Evolutionary conservation across 1,284 basidiomycete genomes (phyloP).

Genomic region (Sanghuangporus baumii): DNA sequence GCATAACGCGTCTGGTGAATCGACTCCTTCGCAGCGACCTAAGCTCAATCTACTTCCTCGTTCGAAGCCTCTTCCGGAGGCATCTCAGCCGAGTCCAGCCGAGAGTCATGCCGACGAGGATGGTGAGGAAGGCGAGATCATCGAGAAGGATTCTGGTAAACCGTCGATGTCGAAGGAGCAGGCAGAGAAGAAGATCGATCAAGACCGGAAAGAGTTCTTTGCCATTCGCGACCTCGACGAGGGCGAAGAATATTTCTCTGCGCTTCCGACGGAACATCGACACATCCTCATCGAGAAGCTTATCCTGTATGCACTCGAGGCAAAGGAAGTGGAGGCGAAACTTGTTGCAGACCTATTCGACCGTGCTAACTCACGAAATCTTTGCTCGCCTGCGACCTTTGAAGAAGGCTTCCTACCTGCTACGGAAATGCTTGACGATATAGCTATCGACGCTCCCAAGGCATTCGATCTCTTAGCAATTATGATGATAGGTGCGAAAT

Average conservation of each 20-base stretch:
- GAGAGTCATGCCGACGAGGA: slow-evolving; percentile 49
- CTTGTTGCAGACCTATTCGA: slow-evolving; percentile 69
- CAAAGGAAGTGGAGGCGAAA: slow-evolving; percentile 80
- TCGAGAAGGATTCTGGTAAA: slow-evolving; percentile 25
- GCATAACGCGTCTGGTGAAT: slow-evolving; percentile 29
- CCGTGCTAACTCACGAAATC: slow-evolving; percentile 47
- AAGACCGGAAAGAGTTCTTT: slow-evolving; percentile 77
- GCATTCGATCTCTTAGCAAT: slow-evolving; percentile 74
- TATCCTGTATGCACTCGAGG: slow-evolving; percentile 65
- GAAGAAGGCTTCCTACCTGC: slow-evolving; percentile 64
- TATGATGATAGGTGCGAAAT: slow-evolving; percentile 62
- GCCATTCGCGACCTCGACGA: slow-evolving; percentile 76
- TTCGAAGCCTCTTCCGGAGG: slow-evolving; percentile 41
- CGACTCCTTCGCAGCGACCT: slow-evolving; percentile 55
- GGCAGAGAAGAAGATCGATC: slow-evolving; percentile 73
- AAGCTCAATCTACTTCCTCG: slow-evolving; percentile 67
- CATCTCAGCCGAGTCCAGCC: slow-evolving; percentile 42
- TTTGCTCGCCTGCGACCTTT: slow-evolving; percentile 51
- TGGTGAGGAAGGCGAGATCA: slow-evolving; percentile 40
- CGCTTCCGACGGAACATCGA: slow-evolving; percentile 60
- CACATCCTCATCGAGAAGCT: slow-evolving; percentile 70
- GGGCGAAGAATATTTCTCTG: slow-evolving; percentile 79
- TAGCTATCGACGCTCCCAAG: slow-evolving; percentile 84
- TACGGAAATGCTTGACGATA: slow-evolving; percentile 79
- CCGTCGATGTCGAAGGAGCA: slow-evolving; percentile 63